phyloP scores from a whole-genome alignment of 129 eudicot species.

The Chrysanthemum lavandulifolium region DNA sequence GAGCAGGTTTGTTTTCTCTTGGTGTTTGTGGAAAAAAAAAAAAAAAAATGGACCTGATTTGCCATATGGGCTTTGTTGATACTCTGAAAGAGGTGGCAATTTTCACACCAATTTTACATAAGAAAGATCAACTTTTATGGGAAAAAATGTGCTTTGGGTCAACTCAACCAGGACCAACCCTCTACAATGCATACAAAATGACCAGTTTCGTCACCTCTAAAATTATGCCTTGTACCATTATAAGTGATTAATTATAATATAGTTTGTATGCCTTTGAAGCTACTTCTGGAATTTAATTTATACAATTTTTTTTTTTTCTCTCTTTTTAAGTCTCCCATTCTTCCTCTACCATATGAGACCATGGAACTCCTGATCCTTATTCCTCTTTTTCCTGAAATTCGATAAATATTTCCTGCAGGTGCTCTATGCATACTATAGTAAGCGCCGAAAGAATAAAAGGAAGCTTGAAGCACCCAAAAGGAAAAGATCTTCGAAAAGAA shows the following conservation, averaged over 20 bases:
- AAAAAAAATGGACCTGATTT: constrained; percentile 4
- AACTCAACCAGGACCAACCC: no score
- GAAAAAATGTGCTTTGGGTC: no score
- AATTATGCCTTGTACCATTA: no score
- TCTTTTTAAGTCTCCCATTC: no score
- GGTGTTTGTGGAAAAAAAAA: background rate
- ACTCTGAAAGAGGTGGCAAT: background rate
- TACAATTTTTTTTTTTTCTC: no score
- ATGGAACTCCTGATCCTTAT: background rate
- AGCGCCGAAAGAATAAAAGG: constrained; percentile 41
- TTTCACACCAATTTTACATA: background rate
- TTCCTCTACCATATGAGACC: background rate
- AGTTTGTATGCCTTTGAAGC: no score
- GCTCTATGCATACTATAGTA: constrained; percentile 67
- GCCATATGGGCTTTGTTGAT: constrained; percentile 5
- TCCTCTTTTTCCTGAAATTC: background rate
- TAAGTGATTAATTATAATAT: no score
- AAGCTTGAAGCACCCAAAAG: constrained; percentile 43
- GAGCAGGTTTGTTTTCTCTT: constrained; percentile 73
- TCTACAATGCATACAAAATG: no score
- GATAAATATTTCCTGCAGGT: constrained; percentile 47
- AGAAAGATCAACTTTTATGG: no score
- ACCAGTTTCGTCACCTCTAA: no score
- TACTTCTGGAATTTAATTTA: no score
- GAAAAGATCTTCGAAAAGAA: constrained; percentile 34